Percentiles rank a stretch among this genome's conserved stretches.
These are phyloP conservation scores for Scedosporium boydii DNA, from an alignment of 2,329 filamentous ascomycete genomes.

Conservation along the genomic window DNA sequence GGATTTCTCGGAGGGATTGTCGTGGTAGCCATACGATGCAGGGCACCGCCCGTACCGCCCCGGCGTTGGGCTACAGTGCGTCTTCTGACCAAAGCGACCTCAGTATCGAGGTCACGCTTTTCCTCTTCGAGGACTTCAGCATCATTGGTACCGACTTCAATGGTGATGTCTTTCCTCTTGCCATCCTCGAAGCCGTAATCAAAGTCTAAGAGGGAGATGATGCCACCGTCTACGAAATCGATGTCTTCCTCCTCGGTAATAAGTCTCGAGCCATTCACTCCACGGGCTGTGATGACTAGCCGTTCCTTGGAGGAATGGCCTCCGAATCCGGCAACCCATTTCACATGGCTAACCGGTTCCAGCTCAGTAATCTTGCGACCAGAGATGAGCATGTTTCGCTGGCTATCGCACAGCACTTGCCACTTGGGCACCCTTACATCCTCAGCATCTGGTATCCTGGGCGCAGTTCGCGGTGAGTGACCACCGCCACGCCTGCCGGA, in stretches of 20 bases:
- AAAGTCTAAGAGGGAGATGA: constrained; percentile 66
- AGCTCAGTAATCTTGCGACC: constrained; percentile 58
- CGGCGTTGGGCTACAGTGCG: constrained; percentile 60
- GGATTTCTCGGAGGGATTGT: constrained; percentile 18
- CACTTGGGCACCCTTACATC: constrained; percentile 48
- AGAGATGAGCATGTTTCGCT: constrained; percentile 60
- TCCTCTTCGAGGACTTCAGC: constrained; percentile 66
- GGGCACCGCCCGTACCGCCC: constrained; percentile 32
- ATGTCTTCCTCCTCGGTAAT: constrained; percentile 61
- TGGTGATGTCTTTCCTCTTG: constrained; percentile 46
- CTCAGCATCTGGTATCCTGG: constrained; percentile 16
- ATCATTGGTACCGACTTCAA: constrained; percentile 64
- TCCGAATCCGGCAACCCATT: constrained; percentile 56
- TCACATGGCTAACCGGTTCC: constrained; percentile 56
- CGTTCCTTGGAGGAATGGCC: constrained; percentile 40
- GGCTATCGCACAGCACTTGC: constrained; percentile 59
- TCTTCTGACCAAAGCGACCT: constrained; percentile 69
- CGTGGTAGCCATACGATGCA: constrained; percentile 41
- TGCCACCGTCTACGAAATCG: constrained; percentile 69
- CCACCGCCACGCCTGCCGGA: constrained; percentile 8
- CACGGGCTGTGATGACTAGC: constrained; percentile 63
- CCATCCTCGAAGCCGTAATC: constrained; percentile 52
- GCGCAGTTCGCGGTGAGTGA: neutral
- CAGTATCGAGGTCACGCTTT: constrained; percentile 62
- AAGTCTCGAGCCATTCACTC: constrained; percentile 48